Percentiles rank a stretch among this genome's conserved stretches.
These are phyloP conservation scores for Wickerhamiella musiphila DNA, from an alignment of 805 yeast species.

Conservation along the genomic window DNA sequence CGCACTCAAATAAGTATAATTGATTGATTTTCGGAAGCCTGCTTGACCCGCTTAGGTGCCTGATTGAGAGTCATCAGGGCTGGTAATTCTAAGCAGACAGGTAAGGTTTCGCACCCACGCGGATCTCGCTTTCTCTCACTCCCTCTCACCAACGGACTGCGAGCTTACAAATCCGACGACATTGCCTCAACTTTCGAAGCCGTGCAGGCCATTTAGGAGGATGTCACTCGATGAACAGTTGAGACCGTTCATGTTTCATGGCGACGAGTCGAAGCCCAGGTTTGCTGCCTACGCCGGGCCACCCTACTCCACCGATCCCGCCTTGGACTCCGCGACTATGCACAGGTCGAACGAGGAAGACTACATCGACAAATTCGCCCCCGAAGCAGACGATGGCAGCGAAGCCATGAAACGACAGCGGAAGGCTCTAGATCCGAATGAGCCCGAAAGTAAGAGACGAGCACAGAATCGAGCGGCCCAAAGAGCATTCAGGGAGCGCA, in stretches of 20 bases:
- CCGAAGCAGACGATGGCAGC: slow-evolving; percentile 22
- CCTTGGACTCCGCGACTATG: neutral
- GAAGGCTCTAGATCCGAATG: slow-evolving; percentile 49
- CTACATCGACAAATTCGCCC: neutral
- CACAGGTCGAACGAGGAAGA: no score
- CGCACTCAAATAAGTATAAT: no score
- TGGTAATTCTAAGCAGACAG: no score
- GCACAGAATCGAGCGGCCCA: slow-evolving; percentile 99
- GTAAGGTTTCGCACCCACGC: no score
- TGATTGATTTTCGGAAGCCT: no score
- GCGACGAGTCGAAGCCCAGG: neutral
- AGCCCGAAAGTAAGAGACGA: slow-evolving; percentile 75
- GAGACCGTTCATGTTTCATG: neutral
- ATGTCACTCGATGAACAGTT: slow-evolving; percentile 1
- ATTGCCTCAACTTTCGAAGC: no score
- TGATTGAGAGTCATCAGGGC: no score
- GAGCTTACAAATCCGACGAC: no score
- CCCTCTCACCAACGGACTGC: no score
- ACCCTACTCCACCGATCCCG: neutral
- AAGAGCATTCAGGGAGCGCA: slow-evolving; percentile 87
- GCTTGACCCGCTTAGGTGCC: no score
- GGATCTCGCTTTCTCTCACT: no score
- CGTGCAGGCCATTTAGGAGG: no score
- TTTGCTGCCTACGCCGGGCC: neutral
- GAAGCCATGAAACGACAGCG: slow-evolving; percentile 31